Evolutionary conservation across 495 filamentous ascomycete species (phyloP).

Genomic region (Penicillium maclennaniae): DNA sequence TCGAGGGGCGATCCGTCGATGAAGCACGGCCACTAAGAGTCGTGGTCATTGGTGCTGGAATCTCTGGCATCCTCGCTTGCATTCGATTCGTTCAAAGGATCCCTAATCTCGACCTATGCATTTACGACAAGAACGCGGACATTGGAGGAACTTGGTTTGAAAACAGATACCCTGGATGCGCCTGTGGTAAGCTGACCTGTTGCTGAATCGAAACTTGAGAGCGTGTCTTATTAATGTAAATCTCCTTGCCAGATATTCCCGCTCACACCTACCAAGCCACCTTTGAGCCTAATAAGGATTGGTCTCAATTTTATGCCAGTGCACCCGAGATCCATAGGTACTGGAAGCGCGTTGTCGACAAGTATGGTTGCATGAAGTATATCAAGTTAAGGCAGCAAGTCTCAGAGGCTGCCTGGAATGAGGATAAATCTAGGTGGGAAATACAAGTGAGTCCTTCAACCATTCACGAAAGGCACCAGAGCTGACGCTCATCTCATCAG

Average conservation of each 20-base stretch:
- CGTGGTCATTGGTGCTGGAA: slow-evolving; percentile 63
- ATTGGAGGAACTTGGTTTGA: slow-evolving; percentile 72
- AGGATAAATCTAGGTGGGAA: slow-evolving; percentile 42
- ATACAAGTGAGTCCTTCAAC: slow-evolving; percentile 27
- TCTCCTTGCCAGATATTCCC: slow-evolving; percentile 30
- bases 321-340: slow-evolving; percentile 58
- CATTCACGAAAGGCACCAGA: background rate
- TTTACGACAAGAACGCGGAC: slow-evolving; percentile 78
- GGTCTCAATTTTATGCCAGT: slow-evolving; percentile 55
- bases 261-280: slow-evolving; percentile 49
- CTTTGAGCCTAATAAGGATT: slow-evolving; percentile 54
- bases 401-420: slow-evolving; percentile 36
- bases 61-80: slow-evolving; percentile 59
- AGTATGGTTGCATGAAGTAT: slow-evolving; percentile 40
- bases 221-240: background rate
- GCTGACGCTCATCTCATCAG: slow-evolving; percentile 1
- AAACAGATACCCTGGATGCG: slow-evolving; percentile 67
- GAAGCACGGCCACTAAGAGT: slow-evolving; percentile 53
- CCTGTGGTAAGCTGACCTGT: slow-evolving; percentile 36
- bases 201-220: background rate
- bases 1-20: slow-evolving; percentile 54
- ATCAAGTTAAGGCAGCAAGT: slow-evolving; percentile 41
- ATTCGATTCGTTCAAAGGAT: slow-evolving; percentile 57
- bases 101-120: slow-evolving; percentile 55
- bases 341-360: slow-evolving; percentile 42